phyloP scores from a whole-genome alignment of 257 asterid species.

The Solanum appendiculatum region DNA sequence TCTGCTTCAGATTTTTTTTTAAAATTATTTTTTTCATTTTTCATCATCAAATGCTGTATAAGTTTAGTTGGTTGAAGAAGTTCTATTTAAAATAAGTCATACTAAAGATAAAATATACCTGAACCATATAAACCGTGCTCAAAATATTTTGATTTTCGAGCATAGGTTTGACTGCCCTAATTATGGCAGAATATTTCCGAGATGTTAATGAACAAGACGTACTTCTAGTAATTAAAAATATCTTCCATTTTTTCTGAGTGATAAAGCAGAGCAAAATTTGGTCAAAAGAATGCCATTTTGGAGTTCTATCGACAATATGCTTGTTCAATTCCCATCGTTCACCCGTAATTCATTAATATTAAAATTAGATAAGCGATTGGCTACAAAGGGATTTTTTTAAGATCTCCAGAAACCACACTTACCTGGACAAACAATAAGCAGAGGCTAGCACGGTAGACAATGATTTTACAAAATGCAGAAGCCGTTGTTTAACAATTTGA shows the following conservation, averaged over 20 bases:
- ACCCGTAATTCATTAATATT: not conserved
- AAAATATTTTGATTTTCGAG: not conserved
- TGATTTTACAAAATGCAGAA: constrained; percentile 77
- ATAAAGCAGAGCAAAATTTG: not conserved
- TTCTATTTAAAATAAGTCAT: not conserved
- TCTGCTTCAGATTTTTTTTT: not conserved
- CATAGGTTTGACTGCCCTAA: not conserved
- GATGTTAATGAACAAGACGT: not conserved
- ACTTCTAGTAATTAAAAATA: not conserved
- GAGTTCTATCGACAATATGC: not conserved
- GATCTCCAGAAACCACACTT: constrained; percentile 9
- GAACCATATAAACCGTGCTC: not conserved
- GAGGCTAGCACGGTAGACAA: constrained; percentile 84
- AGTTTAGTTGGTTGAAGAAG: not conserved
- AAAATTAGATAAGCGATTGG: not conserved
- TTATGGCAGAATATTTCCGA: not conserved
- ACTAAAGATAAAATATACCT: not conserved
- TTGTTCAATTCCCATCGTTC: not conserved
- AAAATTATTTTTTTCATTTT: not conserved
- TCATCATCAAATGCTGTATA: not conserved
- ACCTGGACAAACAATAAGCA: constrained; percentile 92
- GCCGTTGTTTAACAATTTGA: constrained; percentile 70
- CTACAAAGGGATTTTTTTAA: not conserved
- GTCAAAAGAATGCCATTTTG: not conserved
- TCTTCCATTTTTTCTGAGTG: not conserved